Evolutionary conservation across 2,329 filamentous ascomycete species (phyloP), one percentile per base, ranked within the genome.

Genomic region (Chalaropsis ovoidea): DNA sequence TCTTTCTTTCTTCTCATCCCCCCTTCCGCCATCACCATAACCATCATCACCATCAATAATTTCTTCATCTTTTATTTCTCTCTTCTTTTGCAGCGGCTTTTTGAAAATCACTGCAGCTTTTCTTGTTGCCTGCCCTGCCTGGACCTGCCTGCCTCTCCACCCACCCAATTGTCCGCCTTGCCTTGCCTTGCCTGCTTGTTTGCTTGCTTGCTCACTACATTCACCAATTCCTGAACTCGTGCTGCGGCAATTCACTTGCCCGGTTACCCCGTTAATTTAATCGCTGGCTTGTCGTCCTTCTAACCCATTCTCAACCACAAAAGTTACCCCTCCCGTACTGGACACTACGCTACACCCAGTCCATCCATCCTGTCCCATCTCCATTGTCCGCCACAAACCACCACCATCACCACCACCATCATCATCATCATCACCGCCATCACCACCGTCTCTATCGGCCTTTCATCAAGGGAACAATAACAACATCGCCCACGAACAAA

Each of bases 321-420:
- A 63, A 67, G 62, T 64, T 67, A 67, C 65, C 65, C 65, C 65
- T 67, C 65, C 63, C 65, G 62, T 60, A 61, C 62, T 67, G 24
- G 62, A 17, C 41, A 65, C 45, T 56, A 49, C 61, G 61, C 60
- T 47, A 52, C 43, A 47, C 22, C 54, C 63, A 49, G 60, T 39
- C 45, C 22, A 62, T 62, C 31, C 31, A 31, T 31, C 31, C 31
- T 62, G 47, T 47, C 24, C 61, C 54, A 43, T 58, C 49, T 39
- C 31, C 52, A 64, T 56, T 65, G 63, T 60, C 64, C 43, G 45
- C 60, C 58, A 61, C 64, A 65, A 47, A 62, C 58, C 41, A 62
- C 42, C 64, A 41, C 31, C 54, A 62, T 45, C 45, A 27, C 47
- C 61, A 45, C 42, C 17, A 62, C 42, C 64, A 41, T 45, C 54